phyloP scores from a whole-genome alignment of 192 early-diverging fungal species.

The Entomortierella beljakovae region DNA sequence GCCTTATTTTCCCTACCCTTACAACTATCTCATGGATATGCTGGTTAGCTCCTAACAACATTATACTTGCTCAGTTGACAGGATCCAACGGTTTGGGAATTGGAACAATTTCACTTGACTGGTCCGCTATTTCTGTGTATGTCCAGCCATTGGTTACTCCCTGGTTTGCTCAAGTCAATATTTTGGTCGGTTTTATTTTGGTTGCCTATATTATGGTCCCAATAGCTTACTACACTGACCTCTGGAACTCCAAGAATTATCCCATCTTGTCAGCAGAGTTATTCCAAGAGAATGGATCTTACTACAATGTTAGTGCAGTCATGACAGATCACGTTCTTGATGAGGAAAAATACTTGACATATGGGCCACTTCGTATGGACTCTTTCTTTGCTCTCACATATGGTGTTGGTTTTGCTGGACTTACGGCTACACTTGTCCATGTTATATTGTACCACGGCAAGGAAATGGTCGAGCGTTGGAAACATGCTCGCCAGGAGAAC shows the following conservation, averaged over 20 bases:
- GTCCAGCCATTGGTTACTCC: neutral
- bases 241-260: neutral
- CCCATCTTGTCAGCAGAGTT: neutral
- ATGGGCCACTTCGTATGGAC: constrained; percentile 50
- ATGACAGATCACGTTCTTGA: neutral
- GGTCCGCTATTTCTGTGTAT: neutral
- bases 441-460: constrained; percentile 67
- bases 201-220: neutral
- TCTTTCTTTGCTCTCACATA: constrained; percentile 62
- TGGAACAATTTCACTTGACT: neutral
- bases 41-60: neutral
- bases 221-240: too few relatives aligned
- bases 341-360: constrained; percentile 37
- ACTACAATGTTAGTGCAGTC: neutral
- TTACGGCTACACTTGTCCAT: constrained; percentile 71
- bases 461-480: constrained; percentile 59
- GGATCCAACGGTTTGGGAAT: neutral
- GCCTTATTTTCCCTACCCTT: neutral
- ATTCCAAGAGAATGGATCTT: neutral
- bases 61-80: neutral
- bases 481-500: constrained; percentile 8
- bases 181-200: neutral
- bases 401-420: constrained; percentile 63
- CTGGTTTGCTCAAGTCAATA: neutral
- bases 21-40: neutral